Evolutionary conservation across 2,329 filamentous ascomycete species (phyloP).

Genomic region (Ophiostoma triangulosporum): DNA sequence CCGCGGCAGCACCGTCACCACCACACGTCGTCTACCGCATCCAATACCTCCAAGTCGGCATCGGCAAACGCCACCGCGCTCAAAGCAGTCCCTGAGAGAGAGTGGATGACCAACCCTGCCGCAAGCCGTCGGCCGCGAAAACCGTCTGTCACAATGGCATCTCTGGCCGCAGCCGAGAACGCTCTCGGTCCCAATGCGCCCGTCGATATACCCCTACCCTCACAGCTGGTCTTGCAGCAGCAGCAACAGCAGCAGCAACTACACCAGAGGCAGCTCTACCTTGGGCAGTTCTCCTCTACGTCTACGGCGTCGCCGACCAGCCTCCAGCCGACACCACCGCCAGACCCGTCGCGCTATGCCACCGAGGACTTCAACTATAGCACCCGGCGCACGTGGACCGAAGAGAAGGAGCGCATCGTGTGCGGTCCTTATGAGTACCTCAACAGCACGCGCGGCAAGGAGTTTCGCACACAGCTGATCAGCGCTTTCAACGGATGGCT

Average conservation of each 20-base stretch:
- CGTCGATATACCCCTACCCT: neutral
- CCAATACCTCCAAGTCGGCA: neutral
- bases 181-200: neutral
- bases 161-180: neutral
- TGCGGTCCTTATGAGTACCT: conserved; percentile 72
- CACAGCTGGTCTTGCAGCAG: neutral
- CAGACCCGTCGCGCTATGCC: conserved; percentile 39
- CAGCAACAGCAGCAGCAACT: neutral
- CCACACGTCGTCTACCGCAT: neutral
- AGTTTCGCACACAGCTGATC: conserved; percentile 70
- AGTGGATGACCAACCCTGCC: conserved; percentile 36
- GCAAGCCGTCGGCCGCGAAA: conserved; percentile 19
- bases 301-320: neutral
- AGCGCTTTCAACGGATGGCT: conserved; percentile 71
- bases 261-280: neutral
- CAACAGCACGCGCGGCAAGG: conserved; percentile 66
- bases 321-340: conserved; percentile 26
- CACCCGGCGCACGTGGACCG: conserved; percentile 45
- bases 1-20: conserved; percentile 3
- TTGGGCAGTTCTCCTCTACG: conserved; percentile 7
- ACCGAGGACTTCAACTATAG: conserved; percentile 41
- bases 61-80: too few species aligned
- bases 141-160: conserved; percentile 16
- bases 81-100: conserved; percentile 43
- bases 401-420: conserved; percentile 64